phyloP scores from a whole-genome alignment of 2,329 filamentous ascomycete genomes.

The Penicillium nordicum region DNA sequence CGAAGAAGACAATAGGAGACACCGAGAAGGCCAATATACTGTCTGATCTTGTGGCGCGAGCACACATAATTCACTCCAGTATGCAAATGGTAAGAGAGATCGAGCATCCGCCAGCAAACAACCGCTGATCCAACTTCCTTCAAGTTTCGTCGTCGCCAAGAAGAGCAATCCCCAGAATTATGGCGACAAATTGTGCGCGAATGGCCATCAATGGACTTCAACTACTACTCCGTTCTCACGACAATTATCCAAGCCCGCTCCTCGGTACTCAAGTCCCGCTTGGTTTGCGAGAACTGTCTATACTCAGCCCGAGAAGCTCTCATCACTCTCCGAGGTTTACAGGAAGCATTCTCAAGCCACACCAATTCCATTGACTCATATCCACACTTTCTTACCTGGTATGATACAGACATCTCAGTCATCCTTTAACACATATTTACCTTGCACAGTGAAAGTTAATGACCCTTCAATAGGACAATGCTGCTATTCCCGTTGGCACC shows the following conservation, averaged over 20 bases:
- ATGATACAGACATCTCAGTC: background rate
- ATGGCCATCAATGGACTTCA: constrained; percentile 24
- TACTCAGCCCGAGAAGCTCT: constrained; percentile 21
- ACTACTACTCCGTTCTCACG: constrained; percentile 22
- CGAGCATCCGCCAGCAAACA: background rate
- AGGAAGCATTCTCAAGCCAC: constrained; percentile 15
- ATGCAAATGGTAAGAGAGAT: constrained; percentile 15
- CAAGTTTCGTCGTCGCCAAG: constrained; percentile 15
- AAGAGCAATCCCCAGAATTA: constrained; percentile 12
- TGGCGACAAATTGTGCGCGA: constrained; percentile 15
- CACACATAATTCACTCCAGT: constrained; percentile 18
- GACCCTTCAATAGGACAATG: constrained; percentile 19
- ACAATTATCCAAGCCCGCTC: constrained; percentile 24
- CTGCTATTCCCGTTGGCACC: constrained; percentile 20
- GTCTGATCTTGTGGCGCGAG: constrained; percentile 18
- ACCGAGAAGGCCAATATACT: constrained; percentile 19
- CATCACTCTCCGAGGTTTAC: constrained; percentile 18
- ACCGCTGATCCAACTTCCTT: background rate
- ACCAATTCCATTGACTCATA: constrained; percentile 17
- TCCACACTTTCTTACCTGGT: constrained; percentile 25
- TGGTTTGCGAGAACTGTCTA: constrained; percentile 24
- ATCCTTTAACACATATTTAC: background rate
- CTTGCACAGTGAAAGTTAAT: background rate
- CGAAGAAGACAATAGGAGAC: constrained; percentile 14
- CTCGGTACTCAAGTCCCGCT: constrained; percentile 23